These are phyloP conservation scores for Saccharomycopsis sp. DNA, from an alignment of 805 yeast species.

Conservation along the genomic window DNA sequence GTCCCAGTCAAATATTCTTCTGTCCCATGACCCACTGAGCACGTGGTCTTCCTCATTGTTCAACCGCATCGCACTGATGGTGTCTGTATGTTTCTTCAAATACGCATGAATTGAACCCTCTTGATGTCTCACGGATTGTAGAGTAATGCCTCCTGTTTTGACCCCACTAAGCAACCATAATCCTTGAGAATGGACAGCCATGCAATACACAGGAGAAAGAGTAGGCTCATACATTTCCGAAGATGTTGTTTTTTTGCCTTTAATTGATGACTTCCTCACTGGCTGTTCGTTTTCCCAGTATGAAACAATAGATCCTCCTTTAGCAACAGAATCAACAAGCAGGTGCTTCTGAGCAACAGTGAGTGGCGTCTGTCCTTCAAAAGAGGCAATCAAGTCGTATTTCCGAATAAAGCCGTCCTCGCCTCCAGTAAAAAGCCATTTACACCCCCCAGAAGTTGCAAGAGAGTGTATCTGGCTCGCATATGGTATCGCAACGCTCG, in stretches of 20 bases:
- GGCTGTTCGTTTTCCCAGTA: constrained; percentile 99
- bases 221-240: constrained; percentile 41
- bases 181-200: constrained; percentile 78
- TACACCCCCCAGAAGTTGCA: constrained; percentile 71
- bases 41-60: constrained; percentile 56
- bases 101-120: constrained; percentile 81
- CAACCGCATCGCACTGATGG: constrained; percentile 67
- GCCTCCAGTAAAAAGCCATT: constrained; percentile 90
- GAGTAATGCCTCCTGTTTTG: constrained; percentile 74
- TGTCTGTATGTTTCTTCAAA: constrained; percentile 61
- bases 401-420: constrained; percentile 91
- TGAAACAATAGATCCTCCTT: constrained; percentile 74
- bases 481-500: constrained; percentile 84
- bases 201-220: constrained; percentile 78
- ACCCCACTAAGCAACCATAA: constrained; percentile 82
- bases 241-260: constrained; percentile 24
- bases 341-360: constrained; percentile 91
- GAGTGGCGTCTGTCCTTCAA: constrained; percentile 79
- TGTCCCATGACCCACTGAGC: constrained; percentile 90
- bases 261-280: constrained; percentile 37
- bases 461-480: constrained; percentile 71
- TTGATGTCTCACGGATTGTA: constrained; percentile 74
- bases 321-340: constrained; percentile 74
- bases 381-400: constrained; percentile 77
- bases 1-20: constrained; percentile 76